phyloP scores from a whole-genome alignment of 1,284 basidiomycete species.

The Cutaneotrichosporon sp. region DNA sequence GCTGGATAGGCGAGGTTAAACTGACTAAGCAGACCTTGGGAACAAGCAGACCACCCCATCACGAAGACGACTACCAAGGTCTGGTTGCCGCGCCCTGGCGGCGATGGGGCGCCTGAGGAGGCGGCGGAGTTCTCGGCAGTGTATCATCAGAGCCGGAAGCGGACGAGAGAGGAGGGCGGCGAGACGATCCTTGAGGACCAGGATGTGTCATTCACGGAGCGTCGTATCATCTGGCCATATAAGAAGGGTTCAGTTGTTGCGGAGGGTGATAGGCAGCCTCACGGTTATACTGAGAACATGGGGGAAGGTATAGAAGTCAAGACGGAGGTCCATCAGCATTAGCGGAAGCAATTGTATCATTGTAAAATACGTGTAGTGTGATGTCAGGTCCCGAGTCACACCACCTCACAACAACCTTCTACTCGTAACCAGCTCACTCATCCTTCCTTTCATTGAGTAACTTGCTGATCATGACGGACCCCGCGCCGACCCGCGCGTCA shows the following conservation, averaged over 20 bases:
- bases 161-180: conserved; percentile 10
- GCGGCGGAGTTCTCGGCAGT: conserved; percentile 13
- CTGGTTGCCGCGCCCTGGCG: conserved; percentile 7
- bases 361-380: neutral
- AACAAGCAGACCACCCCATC: conserved; percentile 19
- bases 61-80: conserved; percentile 6
- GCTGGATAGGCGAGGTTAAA: neutral
- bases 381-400: neutral
- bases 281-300: neutral
- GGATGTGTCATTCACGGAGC: conserved; percentile 24
- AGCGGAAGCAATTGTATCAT: conserved; percentile 10
- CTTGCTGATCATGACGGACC: conserved; percentile 11
- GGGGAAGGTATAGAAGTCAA: neutral
- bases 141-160: conserved; percentile 18
- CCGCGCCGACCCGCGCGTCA: conserved; percentile 25
- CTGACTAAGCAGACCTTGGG: conserved; percentile 19
- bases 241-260: neutral
- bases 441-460: neutral
- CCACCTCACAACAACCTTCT: conserved; percentile 5
- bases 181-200: conserved; percentile 22
- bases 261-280: neutral
- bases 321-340: conserved; percentile 2
- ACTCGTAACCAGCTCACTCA: neutral
- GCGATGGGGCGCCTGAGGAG: conserved; percentile 2
- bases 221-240: conserved; percentile 11